Conservation (phyloP, 345 rosid species). For the Raphanus sativus region DNA sequence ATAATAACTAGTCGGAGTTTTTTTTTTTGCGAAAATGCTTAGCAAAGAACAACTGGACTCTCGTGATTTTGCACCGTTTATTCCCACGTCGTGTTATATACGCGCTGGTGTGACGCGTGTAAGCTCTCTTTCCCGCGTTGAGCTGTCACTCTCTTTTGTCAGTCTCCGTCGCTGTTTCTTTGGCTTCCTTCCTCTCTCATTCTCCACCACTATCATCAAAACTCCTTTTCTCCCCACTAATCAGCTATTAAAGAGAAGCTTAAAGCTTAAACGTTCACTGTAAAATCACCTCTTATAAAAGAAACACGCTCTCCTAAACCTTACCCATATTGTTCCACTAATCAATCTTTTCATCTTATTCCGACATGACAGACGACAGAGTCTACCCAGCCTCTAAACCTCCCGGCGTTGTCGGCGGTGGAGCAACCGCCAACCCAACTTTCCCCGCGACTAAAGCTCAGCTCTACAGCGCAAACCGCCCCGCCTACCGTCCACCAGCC, state of each 20-base stretch:
- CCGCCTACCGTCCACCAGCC: slow-evolving; percentile 73
- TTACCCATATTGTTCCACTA: slow-evolving; percentile 3
- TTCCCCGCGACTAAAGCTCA: slow-evolving; percentile 74
- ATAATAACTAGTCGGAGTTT: no score
- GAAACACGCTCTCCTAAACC: not conserved
- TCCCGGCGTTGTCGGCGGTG: slow-evolving; percentile 31
- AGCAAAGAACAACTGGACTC: slow-evolving; percentile 13
- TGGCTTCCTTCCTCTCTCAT: slow-evolving; percentile 8
- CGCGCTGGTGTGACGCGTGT: slow-evolving; percentile 26
- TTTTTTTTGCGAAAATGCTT: not conserved
- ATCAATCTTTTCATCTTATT: slow-evolving; percentile 5
- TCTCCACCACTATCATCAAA: not conserved
- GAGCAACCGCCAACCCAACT: slow-evolving; percentile 40
- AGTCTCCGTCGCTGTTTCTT: slow-evolving; percentile 15
- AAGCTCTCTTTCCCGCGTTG: slow-evolving; percentile 30
- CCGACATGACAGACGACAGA: slow-evolving; percentile 57
- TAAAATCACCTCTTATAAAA: slow-evolving; percentile 17
- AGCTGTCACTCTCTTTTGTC: slow-evolving; percentile 39
- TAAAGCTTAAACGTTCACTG: slow-evolving; percentile 16
- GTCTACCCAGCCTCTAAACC: slow-evolving; percentile 65
- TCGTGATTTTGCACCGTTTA: slow-evolving; percentile 9
- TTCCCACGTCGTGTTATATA: not conserved
- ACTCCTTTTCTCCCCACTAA: not conserved
- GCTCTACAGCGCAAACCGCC: slow-evolving; percentile 64
- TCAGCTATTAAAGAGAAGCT: not conserved